phyloP scores from a whole-genome alignment of 176 grass and related monocot species.

The Aechmea fasciata region DNA sequence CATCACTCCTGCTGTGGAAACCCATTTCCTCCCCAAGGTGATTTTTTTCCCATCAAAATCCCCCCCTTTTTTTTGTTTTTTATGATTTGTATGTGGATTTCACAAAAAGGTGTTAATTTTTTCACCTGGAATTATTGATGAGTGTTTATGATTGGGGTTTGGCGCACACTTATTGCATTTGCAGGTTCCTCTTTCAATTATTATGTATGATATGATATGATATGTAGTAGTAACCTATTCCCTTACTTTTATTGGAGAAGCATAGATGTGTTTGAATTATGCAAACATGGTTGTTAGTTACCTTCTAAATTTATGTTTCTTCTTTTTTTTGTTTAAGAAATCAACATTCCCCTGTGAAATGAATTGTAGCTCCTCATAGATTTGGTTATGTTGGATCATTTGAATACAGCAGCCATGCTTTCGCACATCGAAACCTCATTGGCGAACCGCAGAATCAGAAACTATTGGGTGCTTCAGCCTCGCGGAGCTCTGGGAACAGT shows the following conservation, averaged over 20 bases:
- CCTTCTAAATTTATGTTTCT: background rate
- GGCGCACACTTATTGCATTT: background rate
- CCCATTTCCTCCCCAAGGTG: conserved; percentile 62
- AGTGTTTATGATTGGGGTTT: background rate
- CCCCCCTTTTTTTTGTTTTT: background rate
- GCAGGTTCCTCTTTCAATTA: background rate
- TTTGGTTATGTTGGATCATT: background rate
- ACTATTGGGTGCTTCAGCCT: conserved; percentile 59
- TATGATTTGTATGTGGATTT: background rate
- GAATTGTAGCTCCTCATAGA: background rate
- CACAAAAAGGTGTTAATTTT: background rate
- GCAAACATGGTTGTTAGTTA: background rate
- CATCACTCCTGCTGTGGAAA: conserved; percentile 54
- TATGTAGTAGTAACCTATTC: background rate
- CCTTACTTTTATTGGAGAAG: background rate
- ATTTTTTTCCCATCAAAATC: background rate
- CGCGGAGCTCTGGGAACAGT: conserved; percentile 61
- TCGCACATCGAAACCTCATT: conserved; percentile 12
- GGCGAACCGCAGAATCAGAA: conserved; percentile 28
- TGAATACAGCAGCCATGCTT: conserved; percentile 34
- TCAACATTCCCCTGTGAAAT: background rate
- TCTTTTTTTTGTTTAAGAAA: background rate
- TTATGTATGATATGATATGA: background rate
- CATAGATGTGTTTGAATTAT: background rate
- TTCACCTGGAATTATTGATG: background rate